Evolutionary conservation across 1,284 basidiomycete species (phyloP), one percentile per base, ranked within the genome.

Genomic region (Anthracocystis panici-leucophaei): DNA sequence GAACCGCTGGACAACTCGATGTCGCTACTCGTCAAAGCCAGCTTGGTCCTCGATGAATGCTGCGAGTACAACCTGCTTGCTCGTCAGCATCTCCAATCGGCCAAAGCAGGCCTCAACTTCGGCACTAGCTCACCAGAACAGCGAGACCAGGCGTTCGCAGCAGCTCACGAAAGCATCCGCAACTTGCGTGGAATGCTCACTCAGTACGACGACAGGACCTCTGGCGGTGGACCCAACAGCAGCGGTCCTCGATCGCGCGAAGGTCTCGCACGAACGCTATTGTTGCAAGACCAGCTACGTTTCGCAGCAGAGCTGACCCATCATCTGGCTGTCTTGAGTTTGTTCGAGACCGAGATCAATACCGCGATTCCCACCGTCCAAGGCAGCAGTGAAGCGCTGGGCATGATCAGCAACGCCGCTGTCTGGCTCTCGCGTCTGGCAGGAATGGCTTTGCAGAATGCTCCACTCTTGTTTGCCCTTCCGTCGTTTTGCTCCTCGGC

Each of bases 181-280:
- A 58, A 70, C 25, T 70, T 61, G 16, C 49, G 67, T 3, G 51
- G 48, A 48, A 70, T 70, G 67, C 61, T 70, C n/a, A 64, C 67
- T 18, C 57, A 60, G 5, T 70, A 60, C 29, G 67, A 70, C 31
- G 67, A 70, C 21, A 49, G 61, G 3, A 52, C 29, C 7, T 11
- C 52, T 0, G 27, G 27, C 10, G 35, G 29, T 18, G 58, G 25
- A n/a, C n/a, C 18, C 6, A 20, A n/a, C 53, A 38, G 41, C 41
- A 49, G 25, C 57, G 18, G 44, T 16, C 41, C 38, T 18, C 25
- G 53, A 21, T 16, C 48, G 23, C 61, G 57, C 21, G 61, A 70
- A n/a, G 35, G 21, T 11, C 31, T 54, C 20, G 41, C 60, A 2
- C 21, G 53, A n/a, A 53, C 38, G 0, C 29, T 65, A 21, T 7